Base-by-base conservation (phyloP, 1,139 yeast species). In the Taphrina betulina region DNA sequence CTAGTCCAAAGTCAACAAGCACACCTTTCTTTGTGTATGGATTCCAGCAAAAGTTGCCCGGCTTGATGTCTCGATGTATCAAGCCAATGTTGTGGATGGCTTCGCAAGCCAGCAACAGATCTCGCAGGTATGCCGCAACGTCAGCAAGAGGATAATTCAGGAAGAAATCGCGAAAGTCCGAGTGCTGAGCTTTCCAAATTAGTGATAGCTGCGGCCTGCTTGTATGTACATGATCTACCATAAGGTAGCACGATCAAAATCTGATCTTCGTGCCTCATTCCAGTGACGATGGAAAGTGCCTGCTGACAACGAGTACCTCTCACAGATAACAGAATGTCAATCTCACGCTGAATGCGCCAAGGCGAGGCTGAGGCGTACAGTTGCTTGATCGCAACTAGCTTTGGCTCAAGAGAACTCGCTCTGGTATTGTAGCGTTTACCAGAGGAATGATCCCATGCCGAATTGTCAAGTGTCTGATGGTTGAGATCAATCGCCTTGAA, bases 1-100 rank as follows among this genome's bases (percentile, higher is more conserved):
- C 96, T 57, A 88, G 73, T 1, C 96, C 96, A 73, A 88, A 88
- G 71, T 88, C 96, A 3, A 88, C 95, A 53, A 88, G 72, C 0
- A 87, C 92, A 1, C 96, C 96, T 54, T 78, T 76, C 24, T 86
- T 82, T 46, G 80, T 78, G 63, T 78, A 78, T 2, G 88, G 85
- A 67, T 88, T 86, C 69, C 83, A 88, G 31, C 88, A 68, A 67
- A 88, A 88, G 69, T 88, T 88, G 1, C 60, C 57, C 43, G 95
- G 95, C 67, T 88, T 88, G 64, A 88, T 79, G 70, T 88, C 96
- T 62, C 95, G 77, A 69, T 88, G 96, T 35, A 88, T 85, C 35
- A 88, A 82, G 12, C 81, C 82, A 64, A 82, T 80, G 29, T 77
- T 75, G 67, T 87, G 95, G 33, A 87, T 83, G 70, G 81, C 87